These are phyloP conservation scores for Ceratocystis destructans DNA, from an alignment of 2,329 filamentous ascomycete species.

Conservation along the genomic window DNA sequence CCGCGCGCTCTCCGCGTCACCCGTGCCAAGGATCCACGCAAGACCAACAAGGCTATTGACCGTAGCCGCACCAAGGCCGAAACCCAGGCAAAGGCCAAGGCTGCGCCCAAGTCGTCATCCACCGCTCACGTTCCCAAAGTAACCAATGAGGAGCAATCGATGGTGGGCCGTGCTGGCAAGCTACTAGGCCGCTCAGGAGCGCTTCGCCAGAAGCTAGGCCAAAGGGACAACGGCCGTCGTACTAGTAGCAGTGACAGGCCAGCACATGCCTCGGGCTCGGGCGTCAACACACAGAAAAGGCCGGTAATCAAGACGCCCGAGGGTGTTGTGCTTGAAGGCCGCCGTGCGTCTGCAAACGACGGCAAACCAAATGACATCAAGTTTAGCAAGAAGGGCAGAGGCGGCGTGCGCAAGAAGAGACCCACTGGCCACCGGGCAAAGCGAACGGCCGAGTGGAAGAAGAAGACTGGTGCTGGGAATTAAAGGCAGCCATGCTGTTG, in stretches of 20 bases:
- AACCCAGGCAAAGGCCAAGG: constrained; percentile 28
- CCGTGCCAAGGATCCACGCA: constrained; percentile 63
- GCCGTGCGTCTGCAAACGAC: constrained; percentile 54
- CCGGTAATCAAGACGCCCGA: constrained; percentile 45
- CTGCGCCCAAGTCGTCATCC: constrained; percentile 28
- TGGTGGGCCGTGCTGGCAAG: constrained; percentile 58
- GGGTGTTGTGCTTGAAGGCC: constrained; percentile 67
- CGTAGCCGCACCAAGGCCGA: constrained; percentile 25
- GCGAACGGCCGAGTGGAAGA: constrained; percentile 34
- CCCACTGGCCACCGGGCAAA: constrained; percentile 29
- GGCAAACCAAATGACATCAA: constrained; percentile 50
- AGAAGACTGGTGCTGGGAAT: constrained; percentile 24
- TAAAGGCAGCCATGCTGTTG: neutral
- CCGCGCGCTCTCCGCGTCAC: constrained; percentile 74
- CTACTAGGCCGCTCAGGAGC: constrained; percentile 59
- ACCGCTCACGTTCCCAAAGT: constrained; percentile 55
- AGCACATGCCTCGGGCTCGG: constrained; percentile 19
- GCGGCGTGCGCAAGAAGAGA: constrained; percentile 26
- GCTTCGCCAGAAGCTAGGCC: constrained; percentile 29
- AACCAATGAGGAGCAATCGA: constrained; percentile 54
- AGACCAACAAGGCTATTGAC: constrained; percentile 41
- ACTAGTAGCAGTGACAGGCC: constrained; percentile 17
- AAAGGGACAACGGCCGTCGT: constrained; percentile 22
- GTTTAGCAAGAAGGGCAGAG: constrained; percentile 42
- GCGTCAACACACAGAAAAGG: constrained; percentile 19